phyloP scores from a whole-genome alignment of 495 filamentous ascomycete species.

The Cercophora samala region DNA sequence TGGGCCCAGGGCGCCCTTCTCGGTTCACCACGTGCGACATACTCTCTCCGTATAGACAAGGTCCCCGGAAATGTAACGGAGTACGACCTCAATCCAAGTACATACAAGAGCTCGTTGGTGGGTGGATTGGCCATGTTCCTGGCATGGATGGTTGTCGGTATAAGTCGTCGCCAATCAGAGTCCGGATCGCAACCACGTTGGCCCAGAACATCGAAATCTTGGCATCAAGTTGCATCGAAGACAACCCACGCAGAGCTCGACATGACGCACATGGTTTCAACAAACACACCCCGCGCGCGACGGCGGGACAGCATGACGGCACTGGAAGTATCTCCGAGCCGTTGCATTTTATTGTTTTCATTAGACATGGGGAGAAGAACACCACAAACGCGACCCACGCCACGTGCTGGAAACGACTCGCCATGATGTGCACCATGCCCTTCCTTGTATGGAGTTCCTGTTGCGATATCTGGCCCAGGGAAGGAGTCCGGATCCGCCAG shows the following conservation, averaged over 20 bases:
- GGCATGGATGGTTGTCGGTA: not conserved
- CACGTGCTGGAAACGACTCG: slow-evolving; percentile 1
- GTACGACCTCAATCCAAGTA: not conserved
- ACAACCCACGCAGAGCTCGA: not conserved
- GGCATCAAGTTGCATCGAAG: not conserved
- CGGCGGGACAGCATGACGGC: not conserved
- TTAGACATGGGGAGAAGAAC: not conserved
- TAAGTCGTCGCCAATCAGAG: slow-evolving; percentile 6
- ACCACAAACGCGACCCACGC: not conserved
- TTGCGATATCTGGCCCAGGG: not conserved
- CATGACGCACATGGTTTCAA: not conserved
- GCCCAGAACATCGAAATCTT: not conserved
- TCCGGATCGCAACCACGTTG: slow-evolving; percentile 5
- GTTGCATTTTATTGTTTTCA: not conserved
- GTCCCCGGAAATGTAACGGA: not conserved
- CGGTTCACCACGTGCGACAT: not conserved
- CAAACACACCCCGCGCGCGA: not conserved
- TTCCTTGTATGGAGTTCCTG: not conserved
- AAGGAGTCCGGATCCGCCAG: not conserved
- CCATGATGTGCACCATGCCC: not conserved
- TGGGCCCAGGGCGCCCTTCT: not conserved
- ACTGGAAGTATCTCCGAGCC: not conserved
- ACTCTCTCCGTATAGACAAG: slow-evolving; percentile 7
- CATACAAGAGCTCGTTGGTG: too few species aligned
- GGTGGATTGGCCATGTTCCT: not conserved